Evolutionary conservation across 768 basidiomycete genomes (phyloP).

Genomic region (Suillus americanus): DNA sequence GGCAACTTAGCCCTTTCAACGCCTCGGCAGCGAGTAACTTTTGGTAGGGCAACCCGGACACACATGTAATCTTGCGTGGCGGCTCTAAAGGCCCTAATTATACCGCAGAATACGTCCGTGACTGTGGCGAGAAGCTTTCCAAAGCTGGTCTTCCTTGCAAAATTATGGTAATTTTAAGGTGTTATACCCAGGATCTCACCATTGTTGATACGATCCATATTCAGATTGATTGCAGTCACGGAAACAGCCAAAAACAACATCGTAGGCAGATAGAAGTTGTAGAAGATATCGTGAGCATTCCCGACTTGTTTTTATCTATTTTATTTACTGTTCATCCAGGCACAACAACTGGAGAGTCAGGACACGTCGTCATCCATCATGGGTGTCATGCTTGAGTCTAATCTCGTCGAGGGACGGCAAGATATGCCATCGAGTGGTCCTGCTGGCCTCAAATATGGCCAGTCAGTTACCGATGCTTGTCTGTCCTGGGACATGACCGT

Average conservation of each 20-base stretch:
- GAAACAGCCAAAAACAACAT: conserved; percentile 93
- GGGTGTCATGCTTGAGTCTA: conserved; percentile 96
- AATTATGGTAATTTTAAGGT: conserved; percentile 69
- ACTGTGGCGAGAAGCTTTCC: conserved; percentile 67
- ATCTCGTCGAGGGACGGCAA: conserved; percentile 85
- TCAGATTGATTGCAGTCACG: conserved; percentile 95
- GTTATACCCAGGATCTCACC: not conserved
- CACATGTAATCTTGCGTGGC: conserved; percentile 94
- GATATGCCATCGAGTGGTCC: conserved; percentile 77
- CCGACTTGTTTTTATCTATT: not conserved
- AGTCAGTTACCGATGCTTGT: conserved; percentile 88
- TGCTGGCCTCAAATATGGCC: conserved; percentile 73
- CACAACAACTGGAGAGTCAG: conserved; percentile 65
- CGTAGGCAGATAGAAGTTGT: conserved; percentile 86
- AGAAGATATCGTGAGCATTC: conserved; percentile 73
- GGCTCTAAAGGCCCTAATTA: conserved; percentile 91
- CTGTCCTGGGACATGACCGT: conserved; percentile 89
- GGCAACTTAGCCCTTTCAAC: not conserved
- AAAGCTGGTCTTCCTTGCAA: conserved; percentile 80
- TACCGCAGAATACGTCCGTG: conserved; percentile 72
- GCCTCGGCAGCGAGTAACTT: not conserved
- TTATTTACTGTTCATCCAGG: conserved; percentile 42
- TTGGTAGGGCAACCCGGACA: conserved; percentile 80
- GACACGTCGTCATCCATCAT: conserved; percentile 76
- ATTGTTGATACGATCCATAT: conserved; percentile 4